A percentile compares a stretch with the other conserved stretches of the same genome.
Evolutionary conservation across 164 flowering plant genomes (phyloP).

Genomic region (Paratinospora sagittata): DNA sequence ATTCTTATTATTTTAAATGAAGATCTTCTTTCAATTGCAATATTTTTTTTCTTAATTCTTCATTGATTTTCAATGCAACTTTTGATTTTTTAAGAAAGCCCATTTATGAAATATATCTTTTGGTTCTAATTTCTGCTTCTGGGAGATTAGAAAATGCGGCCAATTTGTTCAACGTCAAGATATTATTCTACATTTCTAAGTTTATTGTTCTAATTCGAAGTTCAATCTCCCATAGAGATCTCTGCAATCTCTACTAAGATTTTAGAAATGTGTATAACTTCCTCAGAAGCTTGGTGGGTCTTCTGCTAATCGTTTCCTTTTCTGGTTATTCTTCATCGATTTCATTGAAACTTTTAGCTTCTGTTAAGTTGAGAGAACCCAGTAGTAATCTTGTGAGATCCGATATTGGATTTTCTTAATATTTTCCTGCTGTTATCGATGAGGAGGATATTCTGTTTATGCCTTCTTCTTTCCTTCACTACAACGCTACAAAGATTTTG

Average conservation of each 20-base stretch:
- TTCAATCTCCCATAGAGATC: too few relatives aligned
- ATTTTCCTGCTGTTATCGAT: neutral
- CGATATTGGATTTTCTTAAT: conserved; percentile 9
- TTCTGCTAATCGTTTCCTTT: neutral
- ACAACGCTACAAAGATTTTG: neutral
- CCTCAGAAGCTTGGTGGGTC: neutral
- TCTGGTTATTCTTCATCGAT: too few relatives aligned
- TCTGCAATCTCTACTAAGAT: too few relatives aligned
- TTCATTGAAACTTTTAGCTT: conserved; percentile 3
- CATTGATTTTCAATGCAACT: conserved; percentile 7
- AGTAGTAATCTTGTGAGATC: conserved; percentile 23
- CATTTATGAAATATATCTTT: neutral
- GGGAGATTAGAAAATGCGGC: neutral
- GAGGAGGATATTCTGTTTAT: neutral
- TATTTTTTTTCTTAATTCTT: too few relatives aligned
- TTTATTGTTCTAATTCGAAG: too few relatives aligned
- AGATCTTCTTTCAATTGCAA: too few relatives aligned
- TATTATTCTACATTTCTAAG: too few relatives aligned
- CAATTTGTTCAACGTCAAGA: too few relatives aligned
- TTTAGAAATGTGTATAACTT: neutral
- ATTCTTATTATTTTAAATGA: too few relatives aligned
- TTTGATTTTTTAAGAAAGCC: conserved; percentile 5
- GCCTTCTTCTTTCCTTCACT: neutral
- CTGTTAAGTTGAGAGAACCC: conserved; percentile 14
- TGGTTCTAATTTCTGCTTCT: neutral